phyloP scores from a whole-genome alignment of 345 rosid genomes.

The Gossypium herbaceum region DNA sequence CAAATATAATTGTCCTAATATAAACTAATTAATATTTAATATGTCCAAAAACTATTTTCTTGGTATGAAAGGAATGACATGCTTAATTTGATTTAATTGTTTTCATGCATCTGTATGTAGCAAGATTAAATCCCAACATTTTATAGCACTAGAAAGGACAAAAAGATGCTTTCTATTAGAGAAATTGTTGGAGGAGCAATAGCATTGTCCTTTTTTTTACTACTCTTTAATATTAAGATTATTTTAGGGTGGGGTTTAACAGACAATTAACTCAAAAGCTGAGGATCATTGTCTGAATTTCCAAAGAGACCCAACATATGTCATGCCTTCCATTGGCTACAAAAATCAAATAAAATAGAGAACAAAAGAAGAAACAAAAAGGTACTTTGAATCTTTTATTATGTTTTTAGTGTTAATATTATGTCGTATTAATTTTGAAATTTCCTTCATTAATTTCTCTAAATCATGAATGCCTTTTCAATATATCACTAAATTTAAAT shows the following conservation, averaged over 20 bases:
- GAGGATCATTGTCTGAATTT: background rate
- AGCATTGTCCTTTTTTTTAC: constrained; percentile 5
- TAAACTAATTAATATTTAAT: background rate
- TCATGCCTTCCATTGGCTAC: background rate
- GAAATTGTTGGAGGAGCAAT: background rate
- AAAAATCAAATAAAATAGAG: background rate
- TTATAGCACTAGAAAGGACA: background rate
- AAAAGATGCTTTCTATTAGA: background rate
- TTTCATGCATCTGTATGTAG: no score
- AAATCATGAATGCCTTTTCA: no score
- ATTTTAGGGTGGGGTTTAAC: constrained; percentile 6
- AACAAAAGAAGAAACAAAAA: background rate
- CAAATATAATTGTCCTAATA: no score
- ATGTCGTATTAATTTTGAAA: no score
- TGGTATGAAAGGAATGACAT: no score
- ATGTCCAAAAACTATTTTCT: background rate
- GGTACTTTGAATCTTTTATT: background rate
- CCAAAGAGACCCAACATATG: constrained; percentile 7
- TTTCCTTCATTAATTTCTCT: no score
- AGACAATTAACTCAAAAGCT: background rate
- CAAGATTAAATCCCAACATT: background rate
- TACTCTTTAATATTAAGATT: background rate
- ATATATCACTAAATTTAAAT: no score
- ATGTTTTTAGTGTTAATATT: no score
- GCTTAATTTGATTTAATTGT: no score